A percentile compares a stretch with the other conserved stretches of the same genome.
phyloP scores from a whole-genome alignment of 1,139 yeast genomes.

The Schwanniomyces etchellsii region DNA sequence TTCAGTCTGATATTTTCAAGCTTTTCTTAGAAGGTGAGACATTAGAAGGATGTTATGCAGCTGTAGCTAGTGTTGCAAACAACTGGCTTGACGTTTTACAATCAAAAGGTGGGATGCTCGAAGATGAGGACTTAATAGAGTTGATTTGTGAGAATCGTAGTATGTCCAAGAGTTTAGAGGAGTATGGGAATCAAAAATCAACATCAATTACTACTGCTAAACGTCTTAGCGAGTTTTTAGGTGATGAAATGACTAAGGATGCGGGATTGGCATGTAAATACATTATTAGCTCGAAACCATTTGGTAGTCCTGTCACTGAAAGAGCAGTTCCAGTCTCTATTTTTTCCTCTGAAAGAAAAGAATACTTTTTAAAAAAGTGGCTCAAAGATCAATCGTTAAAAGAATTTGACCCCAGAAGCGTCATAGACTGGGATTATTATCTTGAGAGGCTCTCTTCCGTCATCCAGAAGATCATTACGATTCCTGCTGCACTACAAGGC shows the following conservation, averaged over 20 bases:
- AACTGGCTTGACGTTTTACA: constrained; percentile 95
- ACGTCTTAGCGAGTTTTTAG: constrained; percentile 89
- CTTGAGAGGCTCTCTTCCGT: constrained; percentile 89
- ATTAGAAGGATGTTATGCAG: constrained; percentile 73
- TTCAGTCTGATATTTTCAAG: constrained; percentile 91
- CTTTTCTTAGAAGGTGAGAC: constrained; percentile 81
- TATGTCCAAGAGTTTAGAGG: constrained; percentile 88
- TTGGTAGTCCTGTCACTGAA: constrained; percentile 88
- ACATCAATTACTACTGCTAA: constrained; percentile 94
- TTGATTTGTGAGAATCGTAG: constrained; percentile 94
- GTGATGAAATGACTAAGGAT: constrained; percentile 96
- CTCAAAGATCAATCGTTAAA: constrained; percentile 69
- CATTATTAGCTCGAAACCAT: constrained; percentile 81
- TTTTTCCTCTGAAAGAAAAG: constrained; percentile 71
- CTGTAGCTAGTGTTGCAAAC: constrained; percentile 90
- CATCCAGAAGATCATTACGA: constrained; percentile 89
- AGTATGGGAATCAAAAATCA: constrained; percentile 86
- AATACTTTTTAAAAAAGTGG: constrained; percentile 80
- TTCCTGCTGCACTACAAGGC: constrained; percentile 94
- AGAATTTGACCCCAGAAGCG: constrained; percentile 83
- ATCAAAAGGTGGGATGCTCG: constrained; percentile 78
- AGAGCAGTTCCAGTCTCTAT: constrained; percentile 96
- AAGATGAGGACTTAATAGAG: constrained; percentile 90
- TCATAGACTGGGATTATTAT: constrained; percentile 93
- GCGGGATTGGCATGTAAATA: constrained; percentile 95